Conservation (phyloP, 306 rosid genomes). For the Lathyrus sativus region DNA sequence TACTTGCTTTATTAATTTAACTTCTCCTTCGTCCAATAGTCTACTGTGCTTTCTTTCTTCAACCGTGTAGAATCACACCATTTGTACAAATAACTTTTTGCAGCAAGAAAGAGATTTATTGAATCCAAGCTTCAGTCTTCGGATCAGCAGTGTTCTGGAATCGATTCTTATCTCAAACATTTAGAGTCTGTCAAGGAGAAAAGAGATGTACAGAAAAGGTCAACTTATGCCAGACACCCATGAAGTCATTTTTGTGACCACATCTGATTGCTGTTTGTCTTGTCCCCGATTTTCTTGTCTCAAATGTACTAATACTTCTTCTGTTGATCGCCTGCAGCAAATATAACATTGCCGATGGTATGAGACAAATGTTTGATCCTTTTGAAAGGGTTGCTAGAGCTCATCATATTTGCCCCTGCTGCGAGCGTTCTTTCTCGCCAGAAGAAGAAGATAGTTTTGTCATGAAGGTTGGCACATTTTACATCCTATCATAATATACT, state of each 20-base stretch:
- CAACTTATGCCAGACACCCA: slow-evolving; percentile 33
- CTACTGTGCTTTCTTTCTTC: slow-evolving; percentile 23
- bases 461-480: slow-evolving; percentile 67
- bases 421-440: slow-evolving; percentile 85
- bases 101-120: slow-evolving; percentile 87
- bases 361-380: slow-evolving; percentile 95
- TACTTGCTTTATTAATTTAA: background rate
- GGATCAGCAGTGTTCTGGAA: slow-evolving; percentile 62
- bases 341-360: slow-evolving; percentile 85
- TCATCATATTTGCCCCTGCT: slow-evolving; percentile 89
- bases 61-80: slow-evolving; percentile 19
- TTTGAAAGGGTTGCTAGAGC: slow-evolving; percentile 94
- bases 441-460: slow-evolving; percentile 97
- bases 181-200: slow-evolving; percentile 81
- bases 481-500: slow-evolving; percentile 29
- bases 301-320: slow-evolving; percentile 43
- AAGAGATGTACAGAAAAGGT: slow-evolving; percentile 82
- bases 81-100: slow-evolving; percentile 35
- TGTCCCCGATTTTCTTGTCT: slow-evolving; percentile 5
- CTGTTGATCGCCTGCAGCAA: slow-evolving; percentile 64
- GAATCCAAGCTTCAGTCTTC: slow-evolving; percentile 75
- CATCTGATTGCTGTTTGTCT: slow-evolving; percentile 29
- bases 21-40: slow-evolving; percentile 4
- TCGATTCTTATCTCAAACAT: slow-evolving; percentile 63
- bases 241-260: slow-evolving; percentile 24